Evolutionary conservation across 805 yeast genomes (phyloP), one percentile per base, ranked within the genome.

Genomic region (Monosporozyma yasuniensis): DNA sequence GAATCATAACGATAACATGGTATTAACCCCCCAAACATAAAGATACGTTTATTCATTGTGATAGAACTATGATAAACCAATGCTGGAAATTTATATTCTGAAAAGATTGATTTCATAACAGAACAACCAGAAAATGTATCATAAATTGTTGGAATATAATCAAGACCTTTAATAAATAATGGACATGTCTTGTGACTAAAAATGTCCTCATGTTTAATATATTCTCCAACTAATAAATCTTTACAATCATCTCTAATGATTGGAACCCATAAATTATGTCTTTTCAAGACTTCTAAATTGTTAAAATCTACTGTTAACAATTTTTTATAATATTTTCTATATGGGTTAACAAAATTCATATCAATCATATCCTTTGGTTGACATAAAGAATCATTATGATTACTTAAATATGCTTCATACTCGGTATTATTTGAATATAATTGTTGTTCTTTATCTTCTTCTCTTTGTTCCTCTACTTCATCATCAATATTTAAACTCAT

Each of bases 1-100:
- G 58, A 58, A 34, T 60, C 60, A 27, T 56, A 59, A 16, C 56
- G 51, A 42, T 58, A 52, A 30, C 57, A 60, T 19, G 66, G 64
- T 46, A 60, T 56, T 34, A 74, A 55, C 0, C 84, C 84, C 23
- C 83, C 83, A 23, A 71, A 53, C 0, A 71, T 53, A 50, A 65
- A 73, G 3, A 74, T 62, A n/a, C 63, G 64, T 18, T 67, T 71
- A 21, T 66, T 61, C 47, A 72, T 50, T 10, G 68, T 70, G n/a
- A 70, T 67, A 0, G 75, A 52, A 4, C 75, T 61, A 52, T 78
- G 80, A 54, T 74, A 73, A 0, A 68, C 58, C 18, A 77, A 54
- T 0, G 75, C 63, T 3, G 80, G 77, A 1, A 74, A 47, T n/a
- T 69, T 67, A 5, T 54, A 58, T 28, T 64, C 68, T 1, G 77